phyloP scores from a whole-genome alignment of 1,284 basidiomycete species.

The Cutaneotrichosporon arboriforme region DNA sequence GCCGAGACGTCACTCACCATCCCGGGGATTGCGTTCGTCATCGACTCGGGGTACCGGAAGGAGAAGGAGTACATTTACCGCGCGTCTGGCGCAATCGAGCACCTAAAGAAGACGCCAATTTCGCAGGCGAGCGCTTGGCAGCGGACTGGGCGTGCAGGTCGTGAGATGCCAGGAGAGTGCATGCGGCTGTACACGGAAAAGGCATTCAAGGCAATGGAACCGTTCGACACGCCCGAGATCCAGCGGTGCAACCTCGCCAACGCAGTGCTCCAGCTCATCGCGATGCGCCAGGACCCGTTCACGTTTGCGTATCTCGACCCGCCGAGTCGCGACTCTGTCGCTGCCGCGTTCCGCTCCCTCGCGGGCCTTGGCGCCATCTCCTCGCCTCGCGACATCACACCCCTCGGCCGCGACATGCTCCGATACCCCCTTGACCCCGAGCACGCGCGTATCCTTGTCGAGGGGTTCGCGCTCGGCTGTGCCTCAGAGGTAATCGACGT shows the following conservation, averaged over 20 bases:
- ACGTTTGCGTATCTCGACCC: constrained; percentile 77
- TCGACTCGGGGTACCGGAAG: constrained; percentile 92
- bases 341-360: constrained; percentile 66
- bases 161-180: constrained; percentile 79
- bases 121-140: constrained; percentile 81
- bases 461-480: constrained; percentile 65
- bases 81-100: constrained; percentile 77
- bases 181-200: constrained; percentile 83
- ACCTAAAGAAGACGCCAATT: constrained; percentile 74
- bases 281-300: constrained; percentile 70
- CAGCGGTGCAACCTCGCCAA: constrained; percentile 75
- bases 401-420: constrained; percentile 70
- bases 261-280: constrained; percentile 75
- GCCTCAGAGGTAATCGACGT: constrained; percentile 65
- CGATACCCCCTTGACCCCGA: constrained; percentile 76
- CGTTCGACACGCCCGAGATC: constrained; percentile 78
- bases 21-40: constrained; percentile 88
- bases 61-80: constrained; percentile 80
- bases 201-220: constrained; percentile 61
- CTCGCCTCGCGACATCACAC: constrained; percentile 59
- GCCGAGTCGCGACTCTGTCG: constrained; percentile 64
- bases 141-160: constrained; percentile 81
- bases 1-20: constrained; percentile 99
- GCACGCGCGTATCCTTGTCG: constrained; percentile 69
- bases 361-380: constrained; percentile 70